These are phyloP conservation scores for Thielaviopsis musarum DNA, from an alignment of 2,329 filamentous ascomycete species.

Conservation along the genomic window DNA sequence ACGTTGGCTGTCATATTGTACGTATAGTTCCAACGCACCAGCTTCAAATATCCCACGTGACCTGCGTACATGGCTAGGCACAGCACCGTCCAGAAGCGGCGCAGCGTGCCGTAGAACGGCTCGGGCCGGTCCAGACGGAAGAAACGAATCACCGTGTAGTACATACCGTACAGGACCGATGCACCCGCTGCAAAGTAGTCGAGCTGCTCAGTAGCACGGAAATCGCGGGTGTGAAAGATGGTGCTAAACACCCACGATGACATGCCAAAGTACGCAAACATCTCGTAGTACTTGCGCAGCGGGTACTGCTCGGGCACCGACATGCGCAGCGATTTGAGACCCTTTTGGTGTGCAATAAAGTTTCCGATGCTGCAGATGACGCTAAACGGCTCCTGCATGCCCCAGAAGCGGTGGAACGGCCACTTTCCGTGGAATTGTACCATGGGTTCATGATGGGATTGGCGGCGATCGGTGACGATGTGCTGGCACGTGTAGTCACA, in stretches of 20 bases:
- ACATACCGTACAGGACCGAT: conserved; percentile 78
- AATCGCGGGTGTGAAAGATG: conserved; percentile 86
- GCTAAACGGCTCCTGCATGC: conserved; percentile 87
- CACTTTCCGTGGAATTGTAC: conserved; percentile 98
- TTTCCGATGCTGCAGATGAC: conserved; percentile 91
- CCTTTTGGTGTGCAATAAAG: conserved; percentile 67
- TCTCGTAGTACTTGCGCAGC: conserved; percentile 63
- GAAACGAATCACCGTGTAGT: conserved; percentile 66
- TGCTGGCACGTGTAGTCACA: conserved; percentile 98
- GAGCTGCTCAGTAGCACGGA: conserved; percentile 70
- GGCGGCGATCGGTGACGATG: conserved; percentile 60
- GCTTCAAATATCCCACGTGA: conserved; percentile 71
- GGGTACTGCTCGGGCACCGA: conserved; percentile 57
- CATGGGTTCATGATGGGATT: conserved; percentile 47
- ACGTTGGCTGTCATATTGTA: conserved; percentile 98
- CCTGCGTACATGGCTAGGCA: conserved; percentile 55
- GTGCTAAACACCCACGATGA: conserved; percentile 77
- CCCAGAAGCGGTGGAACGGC: conserved; percentile 81
- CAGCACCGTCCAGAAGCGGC: conserved; percentile 58
- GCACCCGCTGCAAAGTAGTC: conserved; percentile 93
- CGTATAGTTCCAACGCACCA: conserved; percentile 82
- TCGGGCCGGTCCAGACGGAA: conserved; percentile 57
- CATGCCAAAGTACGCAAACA: conserved; percentile 66
- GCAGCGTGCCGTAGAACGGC: conserved; percentile 28
- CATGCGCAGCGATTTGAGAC: conserved; percentile 53